phyloP scores from a whole-genome alignment of 805 yeast genomes.

The Candida adriatica region DNA sequence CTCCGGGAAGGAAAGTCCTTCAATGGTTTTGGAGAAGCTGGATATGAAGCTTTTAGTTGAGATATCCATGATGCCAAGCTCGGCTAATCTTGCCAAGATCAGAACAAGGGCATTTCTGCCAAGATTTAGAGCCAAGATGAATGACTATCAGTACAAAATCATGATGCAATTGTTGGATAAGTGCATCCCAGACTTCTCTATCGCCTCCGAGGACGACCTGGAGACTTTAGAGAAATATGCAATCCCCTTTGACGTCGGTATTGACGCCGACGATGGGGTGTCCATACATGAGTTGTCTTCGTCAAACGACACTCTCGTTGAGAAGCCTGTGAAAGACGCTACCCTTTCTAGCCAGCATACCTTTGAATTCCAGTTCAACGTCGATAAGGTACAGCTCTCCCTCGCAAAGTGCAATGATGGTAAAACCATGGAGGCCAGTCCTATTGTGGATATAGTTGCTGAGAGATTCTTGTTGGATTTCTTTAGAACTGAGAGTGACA shows the following conservation, averaged over 20 bases:
- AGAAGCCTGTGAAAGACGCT: background rate
- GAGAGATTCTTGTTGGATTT: conserved; percentile 56
- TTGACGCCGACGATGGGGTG: conserved; percentile 6
- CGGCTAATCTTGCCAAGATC: conserved; percentile 63
- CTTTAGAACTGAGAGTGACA: conserved; percentile 48
- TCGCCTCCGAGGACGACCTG: conserved; percentile 26
- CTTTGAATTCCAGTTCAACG: conserved; percentile 67
- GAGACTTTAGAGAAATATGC: conserved; percentile 31
- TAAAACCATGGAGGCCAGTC: conserved; percentile 51
- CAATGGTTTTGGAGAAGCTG: conserved; percentile 68
- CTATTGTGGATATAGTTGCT: conserved; percentile 67
- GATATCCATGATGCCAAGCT: conserved; percentile 78
- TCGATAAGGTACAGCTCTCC: conserved; percentile 55
- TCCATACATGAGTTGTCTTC: conserved; percentile 11
- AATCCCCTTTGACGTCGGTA: conserved; percentile 13
- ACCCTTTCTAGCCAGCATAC: conserved; percentile 40
- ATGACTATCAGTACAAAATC: conserved; percentile 86
- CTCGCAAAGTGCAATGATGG: conserved; percentile 63
- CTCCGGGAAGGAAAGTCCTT: conserved; percentile 29
- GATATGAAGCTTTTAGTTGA: conserved; percentile 71
- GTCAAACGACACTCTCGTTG: background rate
- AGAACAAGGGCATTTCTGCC: conserved; percentile 77
- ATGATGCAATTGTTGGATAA: conserved; percentile 71
- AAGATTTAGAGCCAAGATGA: conserved; percentile 58
- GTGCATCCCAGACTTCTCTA: conserved; percentile 46